Base-by-base conservation (phyloP, 208 protist species). In the Novymonas esmeraldas region DNA sequence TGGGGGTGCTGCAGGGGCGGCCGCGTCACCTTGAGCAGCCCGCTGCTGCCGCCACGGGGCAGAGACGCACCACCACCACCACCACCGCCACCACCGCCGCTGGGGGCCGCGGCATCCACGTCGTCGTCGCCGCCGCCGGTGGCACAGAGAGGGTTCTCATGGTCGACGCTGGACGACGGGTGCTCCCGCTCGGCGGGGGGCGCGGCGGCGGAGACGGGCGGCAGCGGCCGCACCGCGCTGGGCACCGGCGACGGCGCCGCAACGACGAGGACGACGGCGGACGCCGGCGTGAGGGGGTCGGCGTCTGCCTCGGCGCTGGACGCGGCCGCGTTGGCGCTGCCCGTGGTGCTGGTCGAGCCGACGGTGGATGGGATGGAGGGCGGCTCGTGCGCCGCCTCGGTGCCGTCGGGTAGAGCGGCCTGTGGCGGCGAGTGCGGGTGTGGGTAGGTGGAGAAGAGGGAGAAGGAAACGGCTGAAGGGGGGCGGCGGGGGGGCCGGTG, bases 401-500 rank as follows among this genome's bases (percentile, higher is more conserved):
- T 16, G 26, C 28, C 1, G 18, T 55, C 24, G 18, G 46, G 9
- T 9, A 41, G 42, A 29, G 50, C 49, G 31, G 4, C 33, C 36
- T 51, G 34, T 6, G 16, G 56, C 22, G 42, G 38, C 18, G 6
- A 13, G 11, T 61, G 38, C n/a, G 38, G 18, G 14, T 34, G 56
- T 26, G 29, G 39, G 51, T 55, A 46, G 52, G 28, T 26, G 33
- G 38, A 33, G 6, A 38, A 38, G 13, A 49, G 36, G 18, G 60
- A 63, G 39, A 74, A 62, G 34, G 68, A 67, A 0, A 67, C 68
- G 28, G 60, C 51, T 9, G 68, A 28, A 10, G 26, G 26, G 34
- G 60, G 60, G 24, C 60, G 60, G 24, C 68, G 68, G 5, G 45
- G 52, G 46, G 46, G 38, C 6, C 56, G 26, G 31, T 24, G 42